Evolutionary conservation across 441 rosid genomes (phyloP).

Genomic region (Pelargonium myrrhifolium): DNA sequence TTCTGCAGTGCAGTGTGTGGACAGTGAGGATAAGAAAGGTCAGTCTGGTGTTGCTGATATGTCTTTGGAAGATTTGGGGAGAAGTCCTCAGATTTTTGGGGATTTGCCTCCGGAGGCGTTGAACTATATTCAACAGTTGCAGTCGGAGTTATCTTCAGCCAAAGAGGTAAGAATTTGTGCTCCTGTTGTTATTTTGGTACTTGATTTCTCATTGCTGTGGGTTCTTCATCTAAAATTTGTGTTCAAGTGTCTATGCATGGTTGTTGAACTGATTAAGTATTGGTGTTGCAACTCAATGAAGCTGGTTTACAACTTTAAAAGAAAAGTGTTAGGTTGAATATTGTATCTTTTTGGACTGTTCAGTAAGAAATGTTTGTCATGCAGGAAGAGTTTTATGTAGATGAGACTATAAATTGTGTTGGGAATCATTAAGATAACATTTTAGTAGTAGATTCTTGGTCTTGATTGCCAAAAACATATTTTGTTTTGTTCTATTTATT

Average conservation of each 20-base stretch:
- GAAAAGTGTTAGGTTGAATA: background rate
- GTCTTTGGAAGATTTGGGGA: slow-evolving; percentile 36
- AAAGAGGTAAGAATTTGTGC: slow-evolving; percentile 39
- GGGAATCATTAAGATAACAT: background rate
- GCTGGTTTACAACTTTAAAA: background rate
- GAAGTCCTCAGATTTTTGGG: slow-evolving; percentile 48
- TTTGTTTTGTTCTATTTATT: too few relatives aligned
- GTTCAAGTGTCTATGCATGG: background rate
- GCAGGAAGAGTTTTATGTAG: background rate
- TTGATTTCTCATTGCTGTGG: background rate
- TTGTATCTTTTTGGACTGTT: background rate
- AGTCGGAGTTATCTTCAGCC: slow-evolving; percentile 44
- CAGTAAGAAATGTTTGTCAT: background rate
- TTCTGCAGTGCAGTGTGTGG: slow-evolving; percentile 19
- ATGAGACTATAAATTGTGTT: background rate
- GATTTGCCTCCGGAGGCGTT: slow-evolving; percentile 60
- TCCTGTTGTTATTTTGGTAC: background rate
- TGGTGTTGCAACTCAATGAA: background rate
- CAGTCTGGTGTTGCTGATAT: slow-evolving; percentile 13
- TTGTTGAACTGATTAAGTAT: background rate
- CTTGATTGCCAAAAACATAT: background rate
- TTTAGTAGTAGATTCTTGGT: background rate
- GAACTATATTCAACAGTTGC: slow-evolving; percentile 52
- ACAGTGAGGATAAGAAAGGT: slow-evolving; percentile 26
- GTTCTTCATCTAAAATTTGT: background rate